phyloP scores from a whole-genome alignment of 2,329 filamentous ascomycete genomes.

The Aureobasidium mangrovei region DNA sequence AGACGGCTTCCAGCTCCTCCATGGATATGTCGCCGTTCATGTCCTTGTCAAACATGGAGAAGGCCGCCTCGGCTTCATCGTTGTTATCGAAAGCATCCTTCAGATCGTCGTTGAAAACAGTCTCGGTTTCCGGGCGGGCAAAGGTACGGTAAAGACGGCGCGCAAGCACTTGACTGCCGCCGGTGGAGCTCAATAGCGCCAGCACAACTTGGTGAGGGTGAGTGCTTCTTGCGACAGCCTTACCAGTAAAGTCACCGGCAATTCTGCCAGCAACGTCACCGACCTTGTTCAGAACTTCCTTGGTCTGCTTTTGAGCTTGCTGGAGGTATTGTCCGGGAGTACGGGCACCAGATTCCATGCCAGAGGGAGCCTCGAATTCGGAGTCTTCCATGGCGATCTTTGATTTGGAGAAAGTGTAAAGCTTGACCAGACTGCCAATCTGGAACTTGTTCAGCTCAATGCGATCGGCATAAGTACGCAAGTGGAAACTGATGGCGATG shows the following conservation, averaged over 20 bases:
- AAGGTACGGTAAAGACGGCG: slow-evolving; percentile 84
- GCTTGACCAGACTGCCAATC: slow-evolving; percentile 58
- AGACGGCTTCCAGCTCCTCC: slow-evolving; percentile 87
- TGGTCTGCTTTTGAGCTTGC: slow-evolving; percentile 64
- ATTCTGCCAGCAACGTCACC: slow-evolving; percentile 78
- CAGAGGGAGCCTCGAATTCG: slow-evolving; percentile 56
- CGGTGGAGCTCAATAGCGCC: slow-evolving; percentile 62
- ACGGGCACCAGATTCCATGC: slow-evolving; percentile 50
- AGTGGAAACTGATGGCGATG: slow-evolving; percentile 87
- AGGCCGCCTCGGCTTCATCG: slow-evolving; percentile 83
- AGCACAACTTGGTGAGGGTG: slow-evolving; percentile 80
- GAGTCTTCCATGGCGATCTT: slow-evolving; percentile 63
- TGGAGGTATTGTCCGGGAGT: slow-evolving; percentile 66
- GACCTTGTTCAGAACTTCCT: slow-evolving; percentile 66
- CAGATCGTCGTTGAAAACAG: slow-evolving; percentile 69
- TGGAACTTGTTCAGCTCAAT: slow-evolving; percentile 92
- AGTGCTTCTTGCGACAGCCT: slow-evolving; percentile 55
- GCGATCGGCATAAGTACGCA: slow-evolving; percentile 79
- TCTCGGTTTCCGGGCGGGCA: slow-evolving; percentile 63
- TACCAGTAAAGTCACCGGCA: slow-evolving; percentile 85
- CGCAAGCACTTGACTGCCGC: slow-evolving; percentile 72
- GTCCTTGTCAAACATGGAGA: slow-evolving; percentile 90
- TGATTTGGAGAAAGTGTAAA: slow-evolving; percentile 56
- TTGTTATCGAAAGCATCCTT: slow-evolving; percentile 67
- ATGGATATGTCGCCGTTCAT: slow-evolving; percentile 94